Base-by-base conservation (phyloP, 768 basidiomycete species). In the Phaffia tasmanica region DNA sequence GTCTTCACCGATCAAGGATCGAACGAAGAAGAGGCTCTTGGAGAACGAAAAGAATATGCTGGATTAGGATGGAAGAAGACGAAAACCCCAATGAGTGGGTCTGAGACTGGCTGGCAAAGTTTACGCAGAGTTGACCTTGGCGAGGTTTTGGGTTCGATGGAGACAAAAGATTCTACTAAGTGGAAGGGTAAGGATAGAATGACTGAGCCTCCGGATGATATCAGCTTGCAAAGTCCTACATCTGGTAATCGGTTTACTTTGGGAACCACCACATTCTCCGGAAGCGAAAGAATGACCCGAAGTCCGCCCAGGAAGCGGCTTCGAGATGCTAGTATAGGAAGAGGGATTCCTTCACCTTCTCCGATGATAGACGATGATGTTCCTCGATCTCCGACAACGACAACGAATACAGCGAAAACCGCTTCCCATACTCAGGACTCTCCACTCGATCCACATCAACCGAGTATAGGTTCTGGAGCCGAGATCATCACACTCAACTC, bases 401-500 rank as follows among this genome's bases (percentile, higher is more conserved):
- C 46, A n/a, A 65, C 57, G 8, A 58, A 56, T 15, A 59, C 51
- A 27, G 60, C 50, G 23, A 49, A 21, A 48, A 30, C 54, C 2
- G 57, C n/a, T 32, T 35, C 62, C 27, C n/a, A 46, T 4, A 23
- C 53, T 5, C 53, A 54, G 29, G 53, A 4, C 15, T 4, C 29
- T 54, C 15, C 53, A 18, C 27, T 46, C 35, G 27, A 57, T 27
- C 27, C 56, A 57, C 27, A 57, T 57, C 66, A 67, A 23, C 66
- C 66, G 8, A 25, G 55, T 4, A 48, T 74, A 27, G 75, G 74
- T 15, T 65, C 70, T 25, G 75, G 76, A 11, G 49, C 65, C 11
- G 75, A 76, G n/a, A 77, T 97, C 18, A 85, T 88, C 7, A 86
- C 90, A 0, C 84, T 99, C 50, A 77, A 94, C 64, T 86, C 94